Evolutionary conservation across 2,329 filamentous ascomycete genomes (phyloP), one percentile per base, ranked within the genome.

Genomic region (Tolypocladium cylindrosporum): DNA sequence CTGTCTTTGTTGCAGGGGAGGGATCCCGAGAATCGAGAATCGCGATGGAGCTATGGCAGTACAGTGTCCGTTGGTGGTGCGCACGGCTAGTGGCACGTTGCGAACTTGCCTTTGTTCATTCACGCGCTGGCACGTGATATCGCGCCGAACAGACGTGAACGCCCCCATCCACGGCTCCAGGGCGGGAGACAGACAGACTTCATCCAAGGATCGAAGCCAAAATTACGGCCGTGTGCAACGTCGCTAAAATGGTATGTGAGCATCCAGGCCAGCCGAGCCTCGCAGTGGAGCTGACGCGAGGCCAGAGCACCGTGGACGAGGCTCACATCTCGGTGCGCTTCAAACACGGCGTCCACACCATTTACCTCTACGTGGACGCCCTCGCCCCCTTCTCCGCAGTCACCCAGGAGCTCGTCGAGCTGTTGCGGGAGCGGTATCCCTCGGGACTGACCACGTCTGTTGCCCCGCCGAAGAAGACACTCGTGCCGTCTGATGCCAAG

Each of bases 301-400:
- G 39, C 21, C 31, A 62, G 61, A 56, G 39, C 41, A 55, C 52
- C 16, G 63, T 74, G 24, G 72, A 75, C 60, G 78, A 83, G 51
- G 73, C 78, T n/a, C 75, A 80, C 63, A 77, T 83, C 65, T 89
- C 87, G 11, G 74, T 92, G 57, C 81, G 86, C 60, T 85, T 92
- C 74, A 91, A 90, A 71, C 81, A 88, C 69, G 85, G 87, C 67
- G 83, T 84, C 59, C 82, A 85, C 65, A 91, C 87, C 4, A 77
- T 91, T 62, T 83, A 89, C 65, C 77, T 91, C 59, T 85, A 88
- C 61, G 78, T 87, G 52, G 79, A 84, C 43, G 74, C 84, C 6
- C 73, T 79, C 16, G 78, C 79, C 43, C 71, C 83, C 13, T 83
- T 90, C 66, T 72, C 76, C 19, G 71, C 76, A 1, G 74, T 89